Conservation (phyloP, 1,139 yeast species). For the Kurtzmaniella natalensis region DNA sequence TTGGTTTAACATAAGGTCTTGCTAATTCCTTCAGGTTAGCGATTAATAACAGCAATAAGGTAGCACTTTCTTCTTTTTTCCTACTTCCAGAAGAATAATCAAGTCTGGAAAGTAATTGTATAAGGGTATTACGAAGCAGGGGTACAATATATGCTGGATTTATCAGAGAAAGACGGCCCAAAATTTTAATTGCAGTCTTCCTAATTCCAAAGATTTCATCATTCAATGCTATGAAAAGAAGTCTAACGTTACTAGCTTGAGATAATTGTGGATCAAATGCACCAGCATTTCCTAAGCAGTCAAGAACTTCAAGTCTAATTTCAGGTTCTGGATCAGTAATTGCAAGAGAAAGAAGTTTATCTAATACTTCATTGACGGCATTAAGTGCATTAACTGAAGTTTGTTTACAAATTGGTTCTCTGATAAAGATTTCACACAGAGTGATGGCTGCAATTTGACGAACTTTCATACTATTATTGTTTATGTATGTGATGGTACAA, state of each 20-base stretch:
- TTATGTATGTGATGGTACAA: constrained; percentile 77
- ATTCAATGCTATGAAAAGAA: constrained; percentile 82
- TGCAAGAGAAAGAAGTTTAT: constrained; percentile 73
- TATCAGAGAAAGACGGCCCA: constrained; percentile 79
- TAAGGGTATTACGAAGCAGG: constrained; percentile 76
- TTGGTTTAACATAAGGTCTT: constrained; percentile 86
- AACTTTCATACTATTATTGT: constrained; percentile 73
- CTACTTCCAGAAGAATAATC: constrained; percentile 76
- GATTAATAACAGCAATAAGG: constrained; percentile 67
- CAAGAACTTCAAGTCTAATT: constrained; percentile 74
- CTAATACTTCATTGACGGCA: constrained; percentile 82
- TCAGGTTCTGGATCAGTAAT: constrained; percentile 89
- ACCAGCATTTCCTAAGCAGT: constrained; percentile 56
- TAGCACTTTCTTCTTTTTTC: constrained; percentile 85
- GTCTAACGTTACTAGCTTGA: constrained; percentile 84
- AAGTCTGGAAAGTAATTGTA: constrained; percentile 79
- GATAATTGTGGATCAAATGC: constrained; percentile 88
- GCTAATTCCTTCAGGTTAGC: constrained; percentile 76
- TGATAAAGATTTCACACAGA: constrained; percentile 71
- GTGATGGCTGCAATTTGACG: constrained; percentile 84
- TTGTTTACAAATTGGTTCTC: constrained; percentile 82
- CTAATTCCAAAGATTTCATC: constrained; percentile 87
- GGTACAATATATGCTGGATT: constrained; percentile 98
- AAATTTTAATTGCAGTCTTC: constrained; percentile 69
- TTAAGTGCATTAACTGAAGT: constrained; percentile 78